Base-by-base conservation (phyloP, 768 basidiomycete species). In the Boletus sensibilis region DNA sequence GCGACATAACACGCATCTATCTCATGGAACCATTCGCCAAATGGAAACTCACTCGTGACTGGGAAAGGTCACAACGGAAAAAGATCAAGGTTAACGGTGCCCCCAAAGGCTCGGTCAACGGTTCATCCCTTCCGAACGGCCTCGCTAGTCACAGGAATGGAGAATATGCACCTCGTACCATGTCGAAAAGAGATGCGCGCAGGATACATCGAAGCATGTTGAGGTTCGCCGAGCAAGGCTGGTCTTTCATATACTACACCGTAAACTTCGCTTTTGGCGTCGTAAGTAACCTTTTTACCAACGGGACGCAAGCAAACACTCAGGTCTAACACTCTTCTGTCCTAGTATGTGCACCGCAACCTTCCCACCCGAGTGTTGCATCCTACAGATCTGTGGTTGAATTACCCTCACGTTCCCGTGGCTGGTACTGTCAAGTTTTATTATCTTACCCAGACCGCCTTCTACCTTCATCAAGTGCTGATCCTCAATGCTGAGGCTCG, bases 191-290 rank as follows among this genome's bases (percentile, higher is more conserved):
- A 61, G 85, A 90, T 64, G 75, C 80, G 20, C 83, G 79, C 50
- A 81, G 78, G 62, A 76, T 90, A 56, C 83, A 87, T 56, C 79
- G 88, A 66, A 86, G 84, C 58, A 86, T 94, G 40, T 70, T 90
- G 43, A 79, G 97, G 64, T 98, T 98, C 68, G 92, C 93, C 3
- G 97, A 99, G 71, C 97, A 99, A 74, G 90, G 93, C 54, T 98
- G 94, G 92, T 85, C 84, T 35, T 79, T 86, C 43, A 72, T 92
- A 47, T 98, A 96, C 72, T 94, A 91, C 68, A 75, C 83, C 39
- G 53, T 82, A 2, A 89, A 87, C 62, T 96, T 90, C 82, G 72
- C 72, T 21, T 85, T 85, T 69, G 96, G 96, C 29, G 62, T 92
- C 61, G 96, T 96, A 68, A 72, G 94, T 86, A n/a, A 59, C 53